These are phyloP conservation scores for Dimargaris cristalligena DNA, from an alignment of 192 early-diverging fungal species.

Conservation along the genomic window DNA sequence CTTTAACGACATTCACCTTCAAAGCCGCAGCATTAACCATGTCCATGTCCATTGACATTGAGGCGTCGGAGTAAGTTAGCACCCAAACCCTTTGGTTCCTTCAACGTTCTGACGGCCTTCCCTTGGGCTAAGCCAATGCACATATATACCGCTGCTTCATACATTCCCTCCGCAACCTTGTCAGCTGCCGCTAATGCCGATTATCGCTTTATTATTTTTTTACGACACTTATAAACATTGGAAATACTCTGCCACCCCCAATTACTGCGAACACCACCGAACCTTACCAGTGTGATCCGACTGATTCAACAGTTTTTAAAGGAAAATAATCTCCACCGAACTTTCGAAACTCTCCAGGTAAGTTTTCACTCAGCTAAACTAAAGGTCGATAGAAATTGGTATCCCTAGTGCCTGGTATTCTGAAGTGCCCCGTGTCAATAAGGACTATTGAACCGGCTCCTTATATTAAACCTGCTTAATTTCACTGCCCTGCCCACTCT, in stretches of 20 bases:
- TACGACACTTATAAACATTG: too few relatives aligned
- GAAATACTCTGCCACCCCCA: neutral
- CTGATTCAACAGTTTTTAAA: slow-evolving; percentile 87
- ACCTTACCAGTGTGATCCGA: slow-evolving; percentile 52
- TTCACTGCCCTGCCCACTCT: neutral
- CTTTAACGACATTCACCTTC: too few relatives aligned
- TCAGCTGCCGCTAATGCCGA: too few relatives aligned
- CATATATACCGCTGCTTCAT: too few relatives aligned
- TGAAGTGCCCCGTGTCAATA: neutral
- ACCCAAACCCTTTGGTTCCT: neutral
- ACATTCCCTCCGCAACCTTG: too few relatives aligned
- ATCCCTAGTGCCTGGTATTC: neutral
- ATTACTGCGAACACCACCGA: neutral
- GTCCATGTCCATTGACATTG: slow-evolving; percentile 34
- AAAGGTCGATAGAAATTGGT: too few relatives aligned
- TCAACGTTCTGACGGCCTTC: neutral
- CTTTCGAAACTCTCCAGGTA: slow-evolving; percentile 59
- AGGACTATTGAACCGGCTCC: neutral
- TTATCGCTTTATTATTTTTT: neutral
- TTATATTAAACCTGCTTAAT: neutral
- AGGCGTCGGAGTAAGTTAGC: slow-evolving; percentile 34
- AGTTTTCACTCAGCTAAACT: neutral
- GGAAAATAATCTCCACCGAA: slow-evolving; percentile 72
- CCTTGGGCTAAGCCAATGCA: too few relatives aligned
- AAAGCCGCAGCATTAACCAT: too few relatives aligned